phyloP scores from a whole-genome alignment of 1,284 basidiomycete species.

The Rhodotorula sp. region DNA sequence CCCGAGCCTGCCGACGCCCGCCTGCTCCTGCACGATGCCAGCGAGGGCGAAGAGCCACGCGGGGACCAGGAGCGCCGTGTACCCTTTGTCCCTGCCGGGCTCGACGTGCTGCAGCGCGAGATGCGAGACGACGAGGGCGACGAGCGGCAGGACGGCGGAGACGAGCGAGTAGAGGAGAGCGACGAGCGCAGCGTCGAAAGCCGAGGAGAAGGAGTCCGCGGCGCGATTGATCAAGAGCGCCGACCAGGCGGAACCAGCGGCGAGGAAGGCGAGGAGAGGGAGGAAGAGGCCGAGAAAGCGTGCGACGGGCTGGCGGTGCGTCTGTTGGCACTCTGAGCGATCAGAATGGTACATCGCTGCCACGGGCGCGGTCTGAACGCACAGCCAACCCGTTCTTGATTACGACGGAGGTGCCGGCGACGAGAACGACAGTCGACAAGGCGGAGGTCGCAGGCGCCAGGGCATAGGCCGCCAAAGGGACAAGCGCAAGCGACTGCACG shows the following conservation, averaged over 20 bases:
- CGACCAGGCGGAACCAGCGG: background rate
- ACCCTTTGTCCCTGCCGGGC: background rate
- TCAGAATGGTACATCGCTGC: background rate
- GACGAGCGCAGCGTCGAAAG: background rate
- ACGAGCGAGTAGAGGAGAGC: background rate
- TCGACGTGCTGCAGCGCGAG: background rate
- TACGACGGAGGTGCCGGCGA: background rate
- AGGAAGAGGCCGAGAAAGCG: background rate
- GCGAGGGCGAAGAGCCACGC: background rate
- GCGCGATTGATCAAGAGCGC: background rate
- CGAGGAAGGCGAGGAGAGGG: background rate
- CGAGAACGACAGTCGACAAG: background rate
- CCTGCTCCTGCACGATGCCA: conserved; percentile 6
- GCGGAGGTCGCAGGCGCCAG: background rate
- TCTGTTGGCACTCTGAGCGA: too few species aligned
- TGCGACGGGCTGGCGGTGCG: too few species aligned
- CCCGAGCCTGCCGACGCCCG: conserved; percentile 8
- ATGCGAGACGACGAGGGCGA: background rate
- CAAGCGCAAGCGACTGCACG: background rate
- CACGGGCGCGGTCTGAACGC: too few species aligned
- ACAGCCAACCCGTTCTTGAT: background rate
- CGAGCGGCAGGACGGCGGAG: background rate
- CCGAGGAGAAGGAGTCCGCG: background rate
- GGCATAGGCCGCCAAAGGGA: conserved; percentile 1
- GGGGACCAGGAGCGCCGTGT: background rate